A percentile compares a stretch with the other conserved stretches of the same genome.
These are phyloP conservation scores for Achlya hypogyna DNA, from an alignment of 352 stramenopile species.

Conservation along the genomic window DNA sequence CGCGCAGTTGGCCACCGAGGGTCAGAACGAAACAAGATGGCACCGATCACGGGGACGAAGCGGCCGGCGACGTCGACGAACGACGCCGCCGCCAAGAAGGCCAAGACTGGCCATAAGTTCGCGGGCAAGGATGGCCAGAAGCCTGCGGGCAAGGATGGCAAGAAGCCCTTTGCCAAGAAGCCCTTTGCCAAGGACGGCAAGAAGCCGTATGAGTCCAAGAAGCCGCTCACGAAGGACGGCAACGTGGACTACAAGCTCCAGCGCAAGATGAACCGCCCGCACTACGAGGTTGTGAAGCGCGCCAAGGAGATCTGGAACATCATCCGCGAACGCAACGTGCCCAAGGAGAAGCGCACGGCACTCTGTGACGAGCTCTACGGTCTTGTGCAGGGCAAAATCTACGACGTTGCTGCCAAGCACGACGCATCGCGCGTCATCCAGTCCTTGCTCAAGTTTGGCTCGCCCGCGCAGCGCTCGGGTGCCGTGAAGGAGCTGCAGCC, in stretches of 20 bases:
- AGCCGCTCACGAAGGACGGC: neutral
- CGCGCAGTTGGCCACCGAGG: neutral
- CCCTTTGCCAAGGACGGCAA: neutral
- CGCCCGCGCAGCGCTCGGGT: slow-evolving; percentile 72
- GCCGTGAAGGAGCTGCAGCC: slow-evolving; percentile 88
- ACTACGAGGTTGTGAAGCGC: slow-evolving; percentile 89
- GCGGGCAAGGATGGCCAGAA: neutral
- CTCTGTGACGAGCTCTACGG: slow-evolving; percentile 87
- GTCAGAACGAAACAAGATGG: neutral
- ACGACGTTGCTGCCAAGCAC: slow-evolving; percentile 93
- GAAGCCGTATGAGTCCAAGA: slow-evolving; percentile 17
- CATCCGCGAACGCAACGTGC: slow-evolving; percentile 79
- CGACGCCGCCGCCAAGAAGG: neutral
- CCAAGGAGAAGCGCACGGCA: slow-evolving; percentile 70
- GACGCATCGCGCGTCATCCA: slow-evolving; percentile 94
- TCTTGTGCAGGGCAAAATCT: slow-evolving; percentile 90
- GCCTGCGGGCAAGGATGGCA: no score
- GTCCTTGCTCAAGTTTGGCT: slow-evolving; percentile 91
- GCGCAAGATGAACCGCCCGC: slow-evolving; percentile 89
- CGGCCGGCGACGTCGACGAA: neutral
- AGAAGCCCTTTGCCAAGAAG: neutral
- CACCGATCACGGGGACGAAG: neutral
- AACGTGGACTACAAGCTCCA: slow-evolving; percentile 70
- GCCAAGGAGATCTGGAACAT: slow-evolving; percentile 96
- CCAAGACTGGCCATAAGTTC: no score